These are phyloP conservation scores for Phytophthora sansomeana DNA, from an alignment of 352 stramenopile species.

Conservation along the genomic window DNA sequence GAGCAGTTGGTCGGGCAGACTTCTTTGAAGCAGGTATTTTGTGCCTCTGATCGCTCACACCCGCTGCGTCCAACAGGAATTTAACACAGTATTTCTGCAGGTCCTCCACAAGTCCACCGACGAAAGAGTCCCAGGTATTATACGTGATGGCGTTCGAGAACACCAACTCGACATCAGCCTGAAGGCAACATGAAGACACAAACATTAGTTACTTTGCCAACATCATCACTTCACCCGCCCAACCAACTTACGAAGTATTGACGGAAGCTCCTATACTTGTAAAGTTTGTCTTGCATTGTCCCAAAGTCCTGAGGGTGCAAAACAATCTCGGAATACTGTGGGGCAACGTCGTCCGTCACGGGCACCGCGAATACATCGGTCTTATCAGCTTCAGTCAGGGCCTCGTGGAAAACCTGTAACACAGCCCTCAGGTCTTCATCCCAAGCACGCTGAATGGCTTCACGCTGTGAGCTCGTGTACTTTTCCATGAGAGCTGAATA, in stretches of 20 bases:
- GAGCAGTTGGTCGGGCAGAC: neutral
- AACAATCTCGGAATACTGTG: slow-evolving; percentile 93
- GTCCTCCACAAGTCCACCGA: slow-evolving; percentile 69
- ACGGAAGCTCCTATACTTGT: slow-evolving; percentile 70
- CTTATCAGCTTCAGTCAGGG: slow-evolving; percentile 76
- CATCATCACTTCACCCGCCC: neutral
- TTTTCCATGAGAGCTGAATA: slow-evolving; percentile 55
- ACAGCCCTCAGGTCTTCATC: slow-evolving; percentile 64
- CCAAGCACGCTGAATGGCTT: slow-evolving; percentile 62
- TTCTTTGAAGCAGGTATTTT: slow-evolving; percentile 33
- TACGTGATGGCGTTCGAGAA: slow-evolving; percentile 86
- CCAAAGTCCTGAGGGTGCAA: slow-evolving; percentile 94
- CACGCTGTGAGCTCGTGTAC: slow-evolving; percentile 60
- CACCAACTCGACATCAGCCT: slow-evolving; percentile 79
- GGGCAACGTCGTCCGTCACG: slow-evolving; percentile 92
- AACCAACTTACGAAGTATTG: slow-evolving; percentile 81
- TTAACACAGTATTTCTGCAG: slow-evolving; percentile 79
- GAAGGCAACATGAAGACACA: slow-evolving; percentile 6
- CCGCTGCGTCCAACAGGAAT: slow-evolving; percentile 74
- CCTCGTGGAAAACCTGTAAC: slow-evolving; percentile 77
- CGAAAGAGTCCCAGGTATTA: slow-evolving; percentile 70
- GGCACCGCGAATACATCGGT: slow-evolving; percentile 88
- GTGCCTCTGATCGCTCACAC: slow-evolving; percentile 39
- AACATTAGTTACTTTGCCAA: slow-evolving; percentile 3
- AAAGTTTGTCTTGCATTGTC: slow-evolving; percentile 91